A percentile compares a stretch with the other conserved stretches of the same genome.
phyloP scores from a whole-genome alignment of 306 rosid species.

The Fagus sylvatica region DNA sequence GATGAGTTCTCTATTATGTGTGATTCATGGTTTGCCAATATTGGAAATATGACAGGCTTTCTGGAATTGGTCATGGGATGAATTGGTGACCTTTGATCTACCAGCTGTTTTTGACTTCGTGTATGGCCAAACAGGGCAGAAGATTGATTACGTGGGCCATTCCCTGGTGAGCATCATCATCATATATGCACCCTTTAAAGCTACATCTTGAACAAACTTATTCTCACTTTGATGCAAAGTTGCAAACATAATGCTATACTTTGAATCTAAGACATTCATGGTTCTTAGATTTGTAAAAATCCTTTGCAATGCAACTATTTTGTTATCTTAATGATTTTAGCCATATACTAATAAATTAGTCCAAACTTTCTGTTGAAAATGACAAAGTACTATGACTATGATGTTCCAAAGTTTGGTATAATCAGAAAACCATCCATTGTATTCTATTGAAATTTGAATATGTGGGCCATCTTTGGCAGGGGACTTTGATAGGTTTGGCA shows the following conservation, averaged over 20 bases:
- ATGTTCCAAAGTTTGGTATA: no score
- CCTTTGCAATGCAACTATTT: no score
- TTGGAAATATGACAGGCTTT: constrained; percentile 44
- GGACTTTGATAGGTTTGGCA: constrained; percentile 71
- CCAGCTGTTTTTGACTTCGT: constrained; percentile 80
- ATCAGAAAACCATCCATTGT: no score
- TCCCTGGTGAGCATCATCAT: constrained; percentile 55
- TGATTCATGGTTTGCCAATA: neutral
- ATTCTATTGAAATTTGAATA: constrained; percentile 7
- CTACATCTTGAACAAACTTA: neutral
- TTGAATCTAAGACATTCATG: neutral
- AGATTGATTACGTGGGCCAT: constrained; percentile 84
- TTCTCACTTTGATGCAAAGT: no score
- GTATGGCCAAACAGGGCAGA: constrained; percentile 60
- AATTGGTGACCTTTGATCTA: constrained; percentile 64
- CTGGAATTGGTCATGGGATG: constrained; percentile 95
- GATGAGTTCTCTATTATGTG: no score
- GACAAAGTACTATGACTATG: no score
- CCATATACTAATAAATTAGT: no score
- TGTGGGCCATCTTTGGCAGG: constrained; percentile 46
- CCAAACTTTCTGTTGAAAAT: no score
- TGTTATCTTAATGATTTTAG: no score
- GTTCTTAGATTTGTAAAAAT: neutral
- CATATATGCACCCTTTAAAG: neutral
- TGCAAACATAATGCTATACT: neutral